phyloP scores from a whole-genome alignment of 306 rosid species.

The Glycine tomentella region DNA sequence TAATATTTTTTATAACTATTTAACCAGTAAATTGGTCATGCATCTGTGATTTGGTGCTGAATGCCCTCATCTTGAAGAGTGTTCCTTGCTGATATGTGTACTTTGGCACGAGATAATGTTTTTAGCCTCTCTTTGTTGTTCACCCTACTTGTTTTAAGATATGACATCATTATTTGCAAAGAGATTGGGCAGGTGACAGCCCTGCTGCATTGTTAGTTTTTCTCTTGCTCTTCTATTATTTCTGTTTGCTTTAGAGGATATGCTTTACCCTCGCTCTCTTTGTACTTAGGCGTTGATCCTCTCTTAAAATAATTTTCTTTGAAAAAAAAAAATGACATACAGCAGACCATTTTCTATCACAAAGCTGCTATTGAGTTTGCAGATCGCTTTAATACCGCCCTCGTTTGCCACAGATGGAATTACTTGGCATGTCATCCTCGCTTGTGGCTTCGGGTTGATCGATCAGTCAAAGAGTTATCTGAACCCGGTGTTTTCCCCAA shows the following conservation, averaged over 20 bases:
- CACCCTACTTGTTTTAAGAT: constrained; percentile 2
- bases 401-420: constrained; percentile 99
- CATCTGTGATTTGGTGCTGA: constrained; percentile 7
- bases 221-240: not conserved
- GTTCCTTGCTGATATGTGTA: constrained; percentile 6
- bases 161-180: not conserved
- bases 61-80: not conserved
- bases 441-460: constrained; percentile 92
- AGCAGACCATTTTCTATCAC: constrained; percentile 58
- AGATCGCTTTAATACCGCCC: constrained; percentile 99
- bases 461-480: constrained; percentile 69
- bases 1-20: not conserved
- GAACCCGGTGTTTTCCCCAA: constrained; percentile 83
- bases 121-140: constrained; percentile 4
- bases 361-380: constrained; percentile 87
- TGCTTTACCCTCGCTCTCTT: not conserved
- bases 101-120: constrained; percentile 1
- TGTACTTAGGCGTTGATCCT: not conserved
- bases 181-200: constrained; percentile 9
- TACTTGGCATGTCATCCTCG: constrained; percentile 97
- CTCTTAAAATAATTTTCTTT: not conserved
- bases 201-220: constrained; percentile 1
- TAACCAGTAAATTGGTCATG: not conserved
- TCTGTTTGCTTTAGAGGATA: constrained; percentile 23
- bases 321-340: constrained; percentile 23